phyloP scores from a whole-genome alignment of 805 yeast species.

The Ogataea siamensis region DNA sequence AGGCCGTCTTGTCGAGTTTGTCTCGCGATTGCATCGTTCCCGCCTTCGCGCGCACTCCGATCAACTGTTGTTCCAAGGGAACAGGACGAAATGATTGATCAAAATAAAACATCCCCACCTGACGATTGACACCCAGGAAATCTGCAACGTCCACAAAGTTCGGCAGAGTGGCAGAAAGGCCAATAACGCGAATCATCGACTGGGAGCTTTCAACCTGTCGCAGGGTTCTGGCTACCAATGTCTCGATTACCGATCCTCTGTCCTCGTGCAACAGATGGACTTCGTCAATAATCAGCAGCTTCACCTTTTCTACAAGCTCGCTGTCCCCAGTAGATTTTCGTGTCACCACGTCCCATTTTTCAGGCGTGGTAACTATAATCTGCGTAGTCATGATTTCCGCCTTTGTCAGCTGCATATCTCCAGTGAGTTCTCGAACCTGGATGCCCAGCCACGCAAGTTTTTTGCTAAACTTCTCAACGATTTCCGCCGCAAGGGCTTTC shows the following conservation, averaged over 20 bases:
- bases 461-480: conserved; percentile 81
- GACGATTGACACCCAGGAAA: conserved; percentile 85
- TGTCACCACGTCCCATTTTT: conserved; percentile 97
- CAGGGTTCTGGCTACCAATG: conserved; percentile 88
- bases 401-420: conserved; percentile 90
- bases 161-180: conserved; percentile 91
- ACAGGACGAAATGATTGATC: conserved; percentile 93
- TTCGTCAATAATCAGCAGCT: conserved; percentile 87
- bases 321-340: conserved; percentile 88
- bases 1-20: conserved; percentile 71
- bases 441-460: conserved; percentile 84
- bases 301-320: conserved; percentile 80
- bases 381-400: conserved; percentile 81
- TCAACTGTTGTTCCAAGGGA: conserved; percentile 81
- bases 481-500: conserved; percentile 94
- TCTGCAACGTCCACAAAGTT: conserved; percentile 93
- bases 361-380: conserved; percentile 91
- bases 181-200: conserved; percentile 89
- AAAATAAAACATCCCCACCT: conserved; percentile 90
- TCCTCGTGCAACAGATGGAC: conserved; percentile 97
- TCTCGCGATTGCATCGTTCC: conserved; percentile 72
- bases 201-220: conserved; percentile 95
- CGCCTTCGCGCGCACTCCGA: conserved; percentile 85
- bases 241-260: conserved; percentile 95
- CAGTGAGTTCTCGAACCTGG: conserved; percentile 83